Base-by-base conservation (phyloP, 1,139 yeast species). In the Schwanniomyces etchellsii region DNA sequence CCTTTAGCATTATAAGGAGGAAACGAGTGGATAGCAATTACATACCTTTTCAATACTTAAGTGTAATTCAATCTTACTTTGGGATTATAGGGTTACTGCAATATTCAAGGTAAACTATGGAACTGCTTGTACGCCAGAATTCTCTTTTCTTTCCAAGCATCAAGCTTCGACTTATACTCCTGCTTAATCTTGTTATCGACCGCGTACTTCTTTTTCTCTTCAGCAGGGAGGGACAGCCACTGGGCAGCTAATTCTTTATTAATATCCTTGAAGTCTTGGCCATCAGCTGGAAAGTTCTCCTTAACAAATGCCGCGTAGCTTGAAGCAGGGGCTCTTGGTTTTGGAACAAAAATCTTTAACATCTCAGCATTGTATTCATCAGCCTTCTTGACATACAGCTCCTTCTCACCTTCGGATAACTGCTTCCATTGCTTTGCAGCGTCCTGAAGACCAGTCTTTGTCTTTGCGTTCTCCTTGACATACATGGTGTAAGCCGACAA, bases 261-360 rank as follows among this genome's bases (percentile, higher is more conserved):
- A 17, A 48, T 43, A 20, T 57, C 65, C 7, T 38, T 45, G 26
- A 55, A 45, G 16, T 47, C 27, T 20, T 50, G 41, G 16, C 52
- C 63, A 28, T 45, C 54, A 14, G 37, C 39, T 24, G 39, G 42
- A 42, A 44, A 61, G 37, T 55, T 50, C 26, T 57, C 50, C 36
- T 56, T 48, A 24, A 64, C 48, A 34, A 42, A 66, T 18, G 45
- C 41, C 20, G 65, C 60, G 43, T 54, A 64, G 5, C 54, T 52
- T 26, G 38, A 38, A 4, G 54, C 46, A 3, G 68, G 64, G 9
- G 48, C 43, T 35, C 53, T 55, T 28, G 70, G 72, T 38, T 55
- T 58, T 5, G 67, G 63, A 3, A 52, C 46, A 42, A 44, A 63
- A 9, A 48, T 38, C 28, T 50, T 35, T 28, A 41, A 36, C 30